Evolutionary conservation across 768 basidiomycete genomes (phyloP).

Genomic region (Lactarius evosmus): DNA sequence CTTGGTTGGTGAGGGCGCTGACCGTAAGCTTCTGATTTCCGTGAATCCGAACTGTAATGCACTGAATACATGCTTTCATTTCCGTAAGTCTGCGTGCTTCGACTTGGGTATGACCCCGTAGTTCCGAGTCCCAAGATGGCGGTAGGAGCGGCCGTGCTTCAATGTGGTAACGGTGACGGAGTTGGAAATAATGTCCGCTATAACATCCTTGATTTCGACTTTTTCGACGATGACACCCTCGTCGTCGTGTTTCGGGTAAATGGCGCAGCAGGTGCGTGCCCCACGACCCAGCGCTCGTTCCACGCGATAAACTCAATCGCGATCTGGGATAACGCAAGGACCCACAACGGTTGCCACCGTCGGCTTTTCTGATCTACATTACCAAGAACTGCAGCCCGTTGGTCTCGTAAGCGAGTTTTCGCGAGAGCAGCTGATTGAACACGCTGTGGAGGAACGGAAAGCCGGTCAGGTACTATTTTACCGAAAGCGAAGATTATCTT

Average conservation of each 20-base stretch:
- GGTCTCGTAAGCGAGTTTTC: conserved; percentile 51
- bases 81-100: conserved; percentile 53
- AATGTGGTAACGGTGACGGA: conserved; percentile 46
- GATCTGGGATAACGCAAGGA: conserved; percentile 40
- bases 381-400: conserved; percentile 48
- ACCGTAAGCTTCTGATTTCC: conserved; percentile 43
- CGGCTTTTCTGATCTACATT: conserved; percentile 58
- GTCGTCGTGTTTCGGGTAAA: conserved; percentile 60
- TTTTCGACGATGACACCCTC: conserved; percentile 73
- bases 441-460: conserved; percentile 54
- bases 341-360: conserved; percentile 60
- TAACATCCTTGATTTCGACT: conserved; percentile 63
- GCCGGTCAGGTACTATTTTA: conserved; percentile 58
- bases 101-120: conserved; percentile 48
- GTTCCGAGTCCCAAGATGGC: conserved; percentile 39
- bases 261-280: conserved; percentile 47
- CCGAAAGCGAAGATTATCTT: conserved; percentile 26
- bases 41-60: conserved; percentile 22
- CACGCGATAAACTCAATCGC: conserved; percentile 23
- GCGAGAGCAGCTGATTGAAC: conserved; percentile 65
- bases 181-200: conserved; percentile 41
- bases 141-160: conserved; percentile 48
- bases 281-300: conserved; percentile 27
- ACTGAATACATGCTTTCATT: conserved; percentile 19
- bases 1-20: conserved; percentile 35